phyloP scores from a whole-genome alignment of 176 grass and related monocot genomes.

The Luzula sylvatica region DNA sequence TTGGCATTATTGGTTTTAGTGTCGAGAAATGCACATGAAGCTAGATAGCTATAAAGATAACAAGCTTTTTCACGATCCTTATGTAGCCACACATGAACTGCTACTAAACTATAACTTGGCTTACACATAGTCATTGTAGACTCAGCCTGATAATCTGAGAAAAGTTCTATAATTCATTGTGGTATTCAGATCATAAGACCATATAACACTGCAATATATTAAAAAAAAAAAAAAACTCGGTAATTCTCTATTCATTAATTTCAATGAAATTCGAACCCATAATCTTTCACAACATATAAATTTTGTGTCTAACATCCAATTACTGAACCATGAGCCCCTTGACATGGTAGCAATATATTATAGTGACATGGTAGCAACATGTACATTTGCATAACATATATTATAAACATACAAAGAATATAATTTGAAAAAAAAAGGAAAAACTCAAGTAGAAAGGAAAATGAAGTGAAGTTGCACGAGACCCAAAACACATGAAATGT shows the following conservation, averaged over 20 bases:
- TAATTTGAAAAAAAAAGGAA: background rate
- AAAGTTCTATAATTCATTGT: no score
- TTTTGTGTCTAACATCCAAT: no score
- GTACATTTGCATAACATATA: background rate
- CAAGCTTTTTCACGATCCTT: constrained; percentile 4
- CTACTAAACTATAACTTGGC: no score
- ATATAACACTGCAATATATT: no score
- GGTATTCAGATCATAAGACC: no score
- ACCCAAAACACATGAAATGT: constrained; percentile 24
- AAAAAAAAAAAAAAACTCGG: no score
- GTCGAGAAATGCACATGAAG: constrained; percentile 21
- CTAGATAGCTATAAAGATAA: constrained; percentile 12
- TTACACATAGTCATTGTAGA: no score
- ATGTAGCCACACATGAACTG: constrained; percentile 1
- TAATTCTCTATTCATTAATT: no score
- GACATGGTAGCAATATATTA: background rate
- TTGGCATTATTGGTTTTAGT: background rate
- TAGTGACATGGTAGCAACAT: background rate
- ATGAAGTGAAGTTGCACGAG: constrained; percentile 15
- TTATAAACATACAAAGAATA: background rate
- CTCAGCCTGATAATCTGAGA: no score
- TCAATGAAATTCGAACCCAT: no score
- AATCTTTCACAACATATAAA: no score
- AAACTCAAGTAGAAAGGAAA: constrained; percentile 5
- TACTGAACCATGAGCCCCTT: no score